These are phyloP conservation scores for Fusarium compactum DNA, from an alignment of 2,329 filamentous ascomycete genomes.

Conservation along the genomic window DNA sequence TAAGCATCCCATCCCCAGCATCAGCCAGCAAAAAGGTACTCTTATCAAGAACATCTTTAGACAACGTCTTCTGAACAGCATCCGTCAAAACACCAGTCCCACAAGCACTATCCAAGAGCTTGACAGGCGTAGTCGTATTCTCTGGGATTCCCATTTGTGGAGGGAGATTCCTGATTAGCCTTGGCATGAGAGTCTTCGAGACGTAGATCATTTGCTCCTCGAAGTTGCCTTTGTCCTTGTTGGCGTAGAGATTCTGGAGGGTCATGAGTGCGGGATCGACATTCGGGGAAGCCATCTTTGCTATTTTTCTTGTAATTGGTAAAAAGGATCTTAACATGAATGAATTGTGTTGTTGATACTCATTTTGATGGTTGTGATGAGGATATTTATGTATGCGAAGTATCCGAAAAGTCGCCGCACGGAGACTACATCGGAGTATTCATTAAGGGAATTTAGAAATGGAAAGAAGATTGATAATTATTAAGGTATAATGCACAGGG, in stretches of 20 bases:
- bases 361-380: neutral
- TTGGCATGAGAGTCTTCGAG: conserved; percentile 35
- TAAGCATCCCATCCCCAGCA: conserved; percentile 57
- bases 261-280: conserved; percentile 13
- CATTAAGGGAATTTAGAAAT: neutral
- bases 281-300: conserved; percentile 23
- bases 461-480: neutral
- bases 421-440: conserved; percentile 28
- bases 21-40: conserved; percentile 65
- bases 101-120: conserved; percentile 65
- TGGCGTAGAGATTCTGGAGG: conserved; percentile 34
- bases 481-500: accelerated
- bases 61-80: conserved; percentile 56
- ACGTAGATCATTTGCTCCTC: conserved; percentile 37
- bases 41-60: conserved; percentile 52
- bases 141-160: conserved; percentile 45
- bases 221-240: conserved; percentile 22
- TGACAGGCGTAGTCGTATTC: conserved; percentile 48
- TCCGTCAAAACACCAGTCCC: conserved; percentile 64
- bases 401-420: conserved; percentile 41
- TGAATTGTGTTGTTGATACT: neutral
- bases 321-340: neutral
- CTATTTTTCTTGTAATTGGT: neutral
- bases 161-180: conserved; percentile 39
- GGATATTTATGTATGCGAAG: conserved; percentile 15